Conservation (phyloP, 495 filamentous ascomycete species). For the Penicillium alfredii region DNA sequence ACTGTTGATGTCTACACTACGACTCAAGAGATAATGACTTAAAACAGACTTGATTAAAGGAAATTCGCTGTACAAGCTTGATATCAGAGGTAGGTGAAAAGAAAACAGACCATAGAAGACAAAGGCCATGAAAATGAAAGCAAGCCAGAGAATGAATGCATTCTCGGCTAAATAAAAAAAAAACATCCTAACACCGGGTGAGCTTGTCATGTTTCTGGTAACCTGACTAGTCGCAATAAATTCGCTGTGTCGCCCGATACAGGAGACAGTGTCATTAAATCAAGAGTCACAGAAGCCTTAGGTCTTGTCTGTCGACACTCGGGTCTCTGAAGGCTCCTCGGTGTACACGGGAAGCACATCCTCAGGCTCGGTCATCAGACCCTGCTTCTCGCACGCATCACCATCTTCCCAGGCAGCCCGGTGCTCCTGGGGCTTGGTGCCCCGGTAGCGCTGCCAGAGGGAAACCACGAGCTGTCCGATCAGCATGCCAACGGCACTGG, state of each 20-base stretch:
- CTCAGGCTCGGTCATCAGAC: conserved; percentile 32
- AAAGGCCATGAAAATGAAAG: conserved; percentile 6
- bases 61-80: conserved; percentile 20
- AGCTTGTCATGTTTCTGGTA: too few relatives aligned
- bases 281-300: conserved; percentile 8
- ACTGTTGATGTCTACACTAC: too few relatives aligned
- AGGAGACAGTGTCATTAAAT: neutral
- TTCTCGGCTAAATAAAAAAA: too few relatives aligned
- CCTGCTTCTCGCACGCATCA: conserved; percentile 35
- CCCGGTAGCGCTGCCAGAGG: conserved; percentile 45
- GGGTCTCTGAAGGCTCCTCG: conserved; percentile 21
- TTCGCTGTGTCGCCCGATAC: neutral
- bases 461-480: conserved; percentile 46
- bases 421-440: conserved; percentile 23
- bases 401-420: conserved; percentile 32
- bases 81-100: conserved; percentile 14
- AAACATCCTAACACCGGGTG: too few relatives aligned
- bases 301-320: conserved; percentile 27
- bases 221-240: neutral
- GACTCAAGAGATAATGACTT: too few relatives aligned
- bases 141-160: too few relatives aligned
- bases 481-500: conserved; percentile 49
- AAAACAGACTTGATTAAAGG: conserved; percentile 11
- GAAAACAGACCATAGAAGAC: conserved; percentile 10
- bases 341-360: conserved; percentile 30